Evolutionary conservation across 306 rosid species (phyloP), one percentile per base, ranked within the genome.

Genomic region (Dalbergia cochinchinensis): DNA sequence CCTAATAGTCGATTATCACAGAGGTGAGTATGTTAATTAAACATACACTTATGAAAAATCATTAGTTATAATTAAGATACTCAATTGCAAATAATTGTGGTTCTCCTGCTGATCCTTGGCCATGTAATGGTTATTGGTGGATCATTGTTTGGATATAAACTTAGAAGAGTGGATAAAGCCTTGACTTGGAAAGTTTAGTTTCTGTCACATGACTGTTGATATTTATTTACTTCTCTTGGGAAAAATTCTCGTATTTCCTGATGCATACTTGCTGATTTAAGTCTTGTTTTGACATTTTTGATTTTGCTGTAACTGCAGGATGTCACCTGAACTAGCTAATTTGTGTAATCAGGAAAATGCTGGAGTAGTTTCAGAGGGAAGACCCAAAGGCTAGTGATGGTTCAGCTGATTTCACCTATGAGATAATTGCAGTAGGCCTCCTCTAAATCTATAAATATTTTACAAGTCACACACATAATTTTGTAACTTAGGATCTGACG

Each of bases 301-400:
- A 60, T 65, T 61, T 57, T 33, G 5, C 60, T 82, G 18, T 50
- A 85, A 77, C 57, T 63, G 85, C 94, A 94, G 98, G 92, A 87
- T 92, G 20, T 88, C 98, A 65, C 91, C 94, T 9, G 98, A 94
- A 80, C 75, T 89, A 63, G 84, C 80, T 35, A 88, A 84, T 79
- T 67, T 85, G 70, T 80, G 93, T 54, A 73, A 82, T 89, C 94
- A 90, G 74, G 94, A 92, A 83, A 86, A 83, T 51, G 81, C 65
- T 71, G 83, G 86, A 81, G 59, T 78, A 39, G 87, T 83, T 85
- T 92, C 90, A 74, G 91, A 91, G 70, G 88, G 83, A 83, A 89
- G 85, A 87, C 80, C 73, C 82, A 65, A 22, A 72, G 78, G 69
- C 82, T 4, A 91, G 88, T 60, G 93, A 86, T 73, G 81, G 82